A percentile compares a stretch with the other conserved stretches of the same genome.
These are phyloP conservation scores for Fusarium sacchari DNA, from an alignment of 2,329 filamentous ascomycete genomes.

Conservation along the genomic window DNA sequence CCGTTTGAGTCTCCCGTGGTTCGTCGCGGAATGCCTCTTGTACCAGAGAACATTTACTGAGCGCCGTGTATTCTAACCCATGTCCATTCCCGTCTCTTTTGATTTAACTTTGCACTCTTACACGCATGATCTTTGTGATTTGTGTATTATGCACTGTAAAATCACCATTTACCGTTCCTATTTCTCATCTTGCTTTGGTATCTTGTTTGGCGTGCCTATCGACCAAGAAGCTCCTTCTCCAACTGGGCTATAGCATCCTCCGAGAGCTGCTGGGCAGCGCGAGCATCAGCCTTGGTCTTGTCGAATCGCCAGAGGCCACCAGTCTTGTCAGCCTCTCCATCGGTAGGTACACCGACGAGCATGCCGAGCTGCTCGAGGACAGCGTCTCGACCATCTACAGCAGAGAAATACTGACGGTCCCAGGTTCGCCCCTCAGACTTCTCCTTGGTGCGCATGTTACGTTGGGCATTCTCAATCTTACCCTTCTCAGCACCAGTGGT, in stretches of 20 bases:
- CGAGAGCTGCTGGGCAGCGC: constrained; percentile 50
- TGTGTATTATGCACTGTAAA: constrained; percentile 12
- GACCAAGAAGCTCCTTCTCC: constrained; percentile 57
- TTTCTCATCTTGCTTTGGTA: neutral
- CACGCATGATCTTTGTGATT: neutral
- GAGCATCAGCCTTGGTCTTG: constrained; percentile 55
- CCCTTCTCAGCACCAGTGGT: constrained; percentile 80
- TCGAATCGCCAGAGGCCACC: constrained; percentile 70
- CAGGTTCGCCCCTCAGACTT: constrained; percentile 78
- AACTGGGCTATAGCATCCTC: constrained; percentile 55
- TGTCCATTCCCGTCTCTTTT: constrained; percentile 23
- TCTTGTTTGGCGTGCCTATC: constrained; percentile 41
- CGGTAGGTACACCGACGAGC: constrained; percentile 57
- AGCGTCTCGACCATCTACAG: constrained; percentile 56
- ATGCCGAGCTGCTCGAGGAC: constrained; percentile 58
- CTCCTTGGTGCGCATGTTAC: constrained; percentile 77
- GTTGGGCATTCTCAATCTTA: constrained; percentile 90
- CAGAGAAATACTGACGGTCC: constrained; percentile 85
- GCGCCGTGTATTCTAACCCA: constrained; percentile 31
- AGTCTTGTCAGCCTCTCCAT: constrained; percentile 69
- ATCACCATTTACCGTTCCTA: neutral
- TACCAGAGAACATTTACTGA: constrained; percentile 21
- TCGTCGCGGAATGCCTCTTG: constrained; percentile 11
- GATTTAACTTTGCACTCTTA: neutral
- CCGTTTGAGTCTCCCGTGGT: neutral